phyloP scores from a whole-genome alignment of 129 eudicot species.

The Flaveria bidentis region DNA sequence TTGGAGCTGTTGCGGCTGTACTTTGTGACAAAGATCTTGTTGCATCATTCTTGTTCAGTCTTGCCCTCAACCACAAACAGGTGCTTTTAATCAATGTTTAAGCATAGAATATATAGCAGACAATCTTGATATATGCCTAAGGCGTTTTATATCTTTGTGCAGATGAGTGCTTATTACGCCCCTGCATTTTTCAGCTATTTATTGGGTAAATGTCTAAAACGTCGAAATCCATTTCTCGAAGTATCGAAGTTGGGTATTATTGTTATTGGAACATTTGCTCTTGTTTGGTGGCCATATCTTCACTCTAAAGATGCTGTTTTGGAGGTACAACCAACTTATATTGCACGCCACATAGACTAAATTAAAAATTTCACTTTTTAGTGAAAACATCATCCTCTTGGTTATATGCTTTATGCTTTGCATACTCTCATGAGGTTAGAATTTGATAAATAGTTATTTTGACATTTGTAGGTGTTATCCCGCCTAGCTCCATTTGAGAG shows the following conservation, averaged over 20 bases:
- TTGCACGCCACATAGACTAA: not conserved
- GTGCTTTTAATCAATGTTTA: conserved; percentile 32
- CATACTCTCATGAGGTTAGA: conserved; percentile 13
- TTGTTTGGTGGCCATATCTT: conserved; percentile 94
- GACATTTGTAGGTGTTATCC: conserved; percentile 70
- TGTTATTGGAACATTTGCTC: conserved; percentile 74
- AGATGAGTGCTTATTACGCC: conserved; percentile 98
- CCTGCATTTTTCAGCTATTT: conserved; percentile 90
- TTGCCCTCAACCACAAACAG: conserved; percentile 90
- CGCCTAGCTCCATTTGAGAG: conserved; percentile 99
- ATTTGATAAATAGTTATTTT: not conserved
- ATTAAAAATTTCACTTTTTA: not conserved
- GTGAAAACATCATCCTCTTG: not conserved
- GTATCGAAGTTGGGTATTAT: conserved; percentile 74
- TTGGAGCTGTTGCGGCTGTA: conserved; percentile 59
- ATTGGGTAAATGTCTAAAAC: conserved; percentile 77
- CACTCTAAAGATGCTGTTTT: conserved; percentile 61
- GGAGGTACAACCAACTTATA: conserved; percentile 51
- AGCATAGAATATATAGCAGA: not conserved
- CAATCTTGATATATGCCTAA: not conserved
- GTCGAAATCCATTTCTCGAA: conserved; percentile 64
- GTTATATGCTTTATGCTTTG: not conserved
- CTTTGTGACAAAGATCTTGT: conserved; percentile 50
- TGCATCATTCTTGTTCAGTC: conserved; percentile 65
- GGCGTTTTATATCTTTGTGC: conserved; percentile 34